Percentiles rank a stretch among this genome's conserved stretches.
phyloP scores from a whole-genome alignment of 495 filamentous ascomycete genomes.

The Annulohypoxylon maeteangense region DNA sequence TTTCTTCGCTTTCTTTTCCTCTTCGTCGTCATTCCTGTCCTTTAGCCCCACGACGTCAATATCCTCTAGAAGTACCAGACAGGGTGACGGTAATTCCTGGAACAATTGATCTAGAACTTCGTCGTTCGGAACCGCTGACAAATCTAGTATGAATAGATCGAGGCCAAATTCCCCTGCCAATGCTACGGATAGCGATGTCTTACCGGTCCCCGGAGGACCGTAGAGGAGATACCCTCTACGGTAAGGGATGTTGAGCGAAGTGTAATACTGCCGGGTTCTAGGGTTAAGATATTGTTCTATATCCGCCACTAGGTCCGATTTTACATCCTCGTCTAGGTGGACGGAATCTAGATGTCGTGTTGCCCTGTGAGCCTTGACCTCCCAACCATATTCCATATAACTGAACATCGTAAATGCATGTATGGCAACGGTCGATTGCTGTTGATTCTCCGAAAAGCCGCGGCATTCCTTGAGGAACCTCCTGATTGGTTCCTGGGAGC shows the following conservation, averaged over 20 bases:
- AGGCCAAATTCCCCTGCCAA: slow-evolving; percentile 3
- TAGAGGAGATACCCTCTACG: neutral
- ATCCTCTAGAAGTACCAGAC: neutral
- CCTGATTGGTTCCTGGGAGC: neutral
- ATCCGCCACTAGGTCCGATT: neutral
- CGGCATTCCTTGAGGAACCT: neutral
- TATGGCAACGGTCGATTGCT: neutral
- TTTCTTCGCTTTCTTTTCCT: neutral
- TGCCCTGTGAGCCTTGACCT: slow-evolving; percentile 3
- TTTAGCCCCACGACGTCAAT: slow-evolving; percentile 1
- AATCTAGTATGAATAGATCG: neutral
- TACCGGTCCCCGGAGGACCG: slow-evolving; percentile 8
- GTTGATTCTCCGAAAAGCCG: neutral
- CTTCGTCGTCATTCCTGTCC: neutral
- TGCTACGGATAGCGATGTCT: slow-evolving; percentile 1
- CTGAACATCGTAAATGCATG: neutral
- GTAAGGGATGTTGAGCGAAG: neutral
- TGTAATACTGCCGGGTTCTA: neutral
- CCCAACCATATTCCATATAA: neutral
- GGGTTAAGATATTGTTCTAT: slow-evolving; percentile 6
- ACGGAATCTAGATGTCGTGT: neutral
- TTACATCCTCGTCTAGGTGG: neutral
- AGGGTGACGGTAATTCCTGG: neutral
- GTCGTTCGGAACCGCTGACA: neutral
- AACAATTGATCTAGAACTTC: neutral